Conservation (phyloP, 176 grass and related monocot genomes). For the Aegilops speltoides region DNA sequence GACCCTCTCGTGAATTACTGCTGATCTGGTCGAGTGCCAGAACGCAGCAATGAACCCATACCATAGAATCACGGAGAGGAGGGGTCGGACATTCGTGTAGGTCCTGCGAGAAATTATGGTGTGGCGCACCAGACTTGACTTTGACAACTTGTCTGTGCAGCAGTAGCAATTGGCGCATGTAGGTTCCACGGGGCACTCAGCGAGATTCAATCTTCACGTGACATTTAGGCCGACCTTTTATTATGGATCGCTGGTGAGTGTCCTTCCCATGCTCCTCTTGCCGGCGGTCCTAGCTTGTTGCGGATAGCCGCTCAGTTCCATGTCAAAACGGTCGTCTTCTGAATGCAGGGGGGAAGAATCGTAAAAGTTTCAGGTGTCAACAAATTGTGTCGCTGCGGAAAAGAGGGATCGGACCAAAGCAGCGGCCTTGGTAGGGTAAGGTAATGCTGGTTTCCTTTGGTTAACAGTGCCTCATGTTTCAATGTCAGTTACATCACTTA, state of each 20-base stretch:
- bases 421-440: not conserved
- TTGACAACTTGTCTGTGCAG: conserved; percentile 35
- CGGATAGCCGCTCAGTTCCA: not conserved
- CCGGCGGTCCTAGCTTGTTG: conserved; percentile 33
- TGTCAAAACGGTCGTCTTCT: conserved; percentile 8
- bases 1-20: conserved; percentile 1
- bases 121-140: conserved; percentile 23
- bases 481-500: conserved; percentile 8
- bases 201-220: conserved; percentile 16
- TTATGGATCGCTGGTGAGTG: conserved; percentile 29
- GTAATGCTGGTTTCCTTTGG: not conserved
- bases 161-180: conserved; percentile 6
- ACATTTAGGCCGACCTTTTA: conserved; percentile 20
- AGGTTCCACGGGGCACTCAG: conserved; percentile 29
- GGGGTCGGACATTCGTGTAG: conserved; percentile 3
- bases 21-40: conserved; percentile 12
- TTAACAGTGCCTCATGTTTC: conserved; percentile 9
- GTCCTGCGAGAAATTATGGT: conserved; percentile 38
- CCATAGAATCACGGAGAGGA: conserved; percentile 30
- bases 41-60: not conserved
- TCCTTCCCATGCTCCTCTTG: conserved; percentile 28
- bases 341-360: not conserved
- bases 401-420: conserved; percentile 11
- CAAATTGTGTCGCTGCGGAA: not conserved
- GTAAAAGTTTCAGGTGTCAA: conserved; percentile 12